These are phyloP conservation scores for Cryptococcus sp. DNA, from an alignment of 1,284 basidiomycete genomes.

Conservation along the genomic window DNA sequence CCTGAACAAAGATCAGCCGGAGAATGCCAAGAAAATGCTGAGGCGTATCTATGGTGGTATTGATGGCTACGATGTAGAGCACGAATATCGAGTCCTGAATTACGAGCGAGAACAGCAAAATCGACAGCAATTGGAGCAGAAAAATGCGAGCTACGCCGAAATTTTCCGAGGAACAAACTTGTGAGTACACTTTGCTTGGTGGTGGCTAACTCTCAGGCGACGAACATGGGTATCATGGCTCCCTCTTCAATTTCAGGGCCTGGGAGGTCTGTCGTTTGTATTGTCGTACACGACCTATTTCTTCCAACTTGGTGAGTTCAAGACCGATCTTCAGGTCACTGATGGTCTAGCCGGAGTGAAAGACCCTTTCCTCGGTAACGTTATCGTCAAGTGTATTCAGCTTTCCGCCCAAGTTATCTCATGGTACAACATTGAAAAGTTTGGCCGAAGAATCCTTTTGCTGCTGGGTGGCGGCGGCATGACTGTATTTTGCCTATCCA, in stretches of 20 bases:
- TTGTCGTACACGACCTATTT: conserved; percentile 11
- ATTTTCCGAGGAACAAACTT: conserved; percentile 12
- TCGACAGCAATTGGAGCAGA: not conserved
- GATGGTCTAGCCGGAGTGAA: conserved; percentile 45
- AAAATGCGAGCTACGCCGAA: conserved; percentile 6
- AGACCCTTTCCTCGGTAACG: conserved; percentile 54
- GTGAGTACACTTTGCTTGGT: too few species aligned
- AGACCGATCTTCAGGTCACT: not conserved
- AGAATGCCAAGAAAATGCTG: conserved; percentile 11
- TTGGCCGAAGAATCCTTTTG: conserved; percentile 56
- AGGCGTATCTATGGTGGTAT: conserved; percentile 14
- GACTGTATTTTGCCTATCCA: conserved; percentile 32
- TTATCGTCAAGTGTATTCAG: conserved; percentile 58
- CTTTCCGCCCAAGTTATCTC: conserved; percentile 57
- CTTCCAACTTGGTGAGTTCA: conserved; percentile 3
- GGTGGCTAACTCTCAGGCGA: not conserved
- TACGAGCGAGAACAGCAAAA: conserved; percentile 6
- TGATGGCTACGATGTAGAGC: conserved; percentile 17
- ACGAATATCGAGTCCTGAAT: conserved; percentile 14
- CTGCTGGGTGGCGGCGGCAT: conserved; percentile 53
- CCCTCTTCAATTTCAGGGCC: conserved; percentile 11
- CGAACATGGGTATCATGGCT: conserved; percentile 11
- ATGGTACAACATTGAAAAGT: conserved; percentile 57
- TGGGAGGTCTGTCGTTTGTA: conserved; percentile 12
- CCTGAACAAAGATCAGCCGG: conserved; percentile 13